Conservation (phyloP, 163 green algal genomes). For the Trebouxiophyceae sp. region DNA sequence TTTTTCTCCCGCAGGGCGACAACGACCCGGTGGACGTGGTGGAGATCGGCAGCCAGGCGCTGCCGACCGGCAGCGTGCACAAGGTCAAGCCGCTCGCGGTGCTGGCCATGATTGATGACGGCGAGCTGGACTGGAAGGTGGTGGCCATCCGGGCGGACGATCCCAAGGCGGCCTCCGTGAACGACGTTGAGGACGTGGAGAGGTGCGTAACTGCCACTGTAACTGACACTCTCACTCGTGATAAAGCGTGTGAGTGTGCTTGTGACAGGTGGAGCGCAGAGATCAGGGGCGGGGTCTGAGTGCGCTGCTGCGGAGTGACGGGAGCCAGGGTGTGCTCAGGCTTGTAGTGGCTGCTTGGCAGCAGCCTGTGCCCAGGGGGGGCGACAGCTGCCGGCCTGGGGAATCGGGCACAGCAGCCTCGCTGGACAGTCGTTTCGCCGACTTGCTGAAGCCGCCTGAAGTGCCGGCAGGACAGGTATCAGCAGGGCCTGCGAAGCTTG, state of each 20-base stretch:
- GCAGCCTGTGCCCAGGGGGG: too few relatives aligned
- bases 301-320: too few relatives aligned
- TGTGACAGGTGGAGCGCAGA: too few relatives aligned
- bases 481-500: not conserved
- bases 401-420: too few relatives aligned
- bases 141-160: constrained; percentile 87
- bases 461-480: not conserved
- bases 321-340: too few relatives aligned
- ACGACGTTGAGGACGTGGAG: constrained; percentile 97
- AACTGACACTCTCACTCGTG: too few relatives aligned
- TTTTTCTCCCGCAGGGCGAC: constrained; percentile 68
- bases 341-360: too few relatives aligned
- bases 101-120: constrained; percentile 99
- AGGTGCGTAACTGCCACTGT: too few relatives aligned
- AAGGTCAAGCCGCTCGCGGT: constrained; percentile 68
- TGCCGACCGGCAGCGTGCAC: constrained; percentile 80
- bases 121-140: constrained; percentile 98
- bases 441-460: not conserved
- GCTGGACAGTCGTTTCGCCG: too few relatives aligned
- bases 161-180: constrained; percentile 85
- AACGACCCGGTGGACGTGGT: constrained; percentile 99
- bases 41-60: constrained; percentile 76
- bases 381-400: too few relatives aligned
- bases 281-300: too few relatives aligned
- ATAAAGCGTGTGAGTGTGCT: too few relatives aligned